Base-by-base conservation (phyloP, 768 basidiomycete species). In the Xerocomellus amylosporus region DNA sequence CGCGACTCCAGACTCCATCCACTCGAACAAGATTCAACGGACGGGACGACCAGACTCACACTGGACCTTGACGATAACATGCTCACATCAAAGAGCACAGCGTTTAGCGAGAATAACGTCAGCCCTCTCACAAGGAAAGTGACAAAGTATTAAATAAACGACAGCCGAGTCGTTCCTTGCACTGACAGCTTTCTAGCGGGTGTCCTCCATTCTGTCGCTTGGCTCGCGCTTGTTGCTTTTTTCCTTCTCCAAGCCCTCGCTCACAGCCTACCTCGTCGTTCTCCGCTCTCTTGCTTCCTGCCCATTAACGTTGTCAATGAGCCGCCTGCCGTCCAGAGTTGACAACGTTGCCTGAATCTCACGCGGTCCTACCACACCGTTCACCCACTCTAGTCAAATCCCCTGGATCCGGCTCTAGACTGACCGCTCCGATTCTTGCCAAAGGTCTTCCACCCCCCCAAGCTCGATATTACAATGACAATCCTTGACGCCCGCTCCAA, bases 301-400 rank as follows among this genome's bases (percentile, higher is more conserved):
- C n/a, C 8, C 45, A 4, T 44, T 17, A 5, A 8, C 55, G 31
- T 38, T 38, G 55, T 59, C 60, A 24, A 65, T 62, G 58, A 45
- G 31, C 51, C 15, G 28, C n/a, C 46, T 47, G 40, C 45, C 42
- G 14, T 45, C 44, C 36, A 36, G 24, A n/a, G n/a, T 41, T 37
- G 48, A 42, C 51, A 55, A 26, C 53, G 40, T 51, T 58, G 51
- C 53, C 46, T 60, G 47, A 68, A 53, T 56, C 60, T 52, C 63
- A 48, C 66, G 40, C 60, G 66, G 63, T 36, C 33, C 26, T 46
- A 52, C 51, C 13, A 45, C 36, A 22, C 66, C 53, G 51, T 46
- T n/a, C 52, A n/a, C 51, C 36, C 10, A 36, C 33, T 31, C 19
- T 24, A 24, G 13, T 19, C 17, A 14, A 7, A 19, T 51, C 43